Base-by-base conservation (phyloP, 2,329 filamentous ascomycete genomes). In the Cladosporium austrohemisphaericum region DNA sequence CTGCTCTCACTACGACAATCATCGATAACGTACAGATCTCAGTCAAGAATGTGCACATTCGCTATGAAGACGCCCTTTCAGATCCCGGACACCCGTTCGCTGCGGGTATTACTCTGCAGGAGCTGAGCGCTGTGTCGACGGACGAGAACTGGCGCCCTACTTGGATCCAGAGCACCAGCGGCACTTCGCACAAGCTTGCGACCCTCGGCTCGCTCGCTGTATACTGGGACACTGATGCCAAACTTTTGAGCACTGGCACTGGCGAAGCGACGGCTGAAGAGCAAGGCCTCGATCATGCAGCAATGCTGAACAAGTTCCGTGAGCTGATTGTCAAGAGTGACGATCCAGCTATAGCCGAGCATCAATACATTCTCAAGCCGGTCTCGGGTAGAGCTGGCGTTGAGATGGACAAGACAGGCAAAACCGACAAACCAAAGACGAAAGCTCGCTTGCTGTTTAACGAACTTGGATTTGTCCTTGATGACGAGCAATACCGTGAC, bases 1-100 rank as follows among this genome's bases (percentile, higher is more conserved):
- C 95, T 60, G 97, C 91, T 66, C 71, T 99, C 58, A 84, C 92
- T 40, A 95, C 92, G 29, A 95, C 95, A 60, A 95, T 99, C 63
- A 89, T 97, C 64, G 93, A 98, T 76, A 99, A 99, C 64, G 77
- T 99, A 32, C 93, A 99, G 69, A 88, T 98, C 60, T 93, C 87
- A 19, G 84, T 99, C 69, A 97, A 95, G 76, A 98, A 97, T 66
- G 95, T 99, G 52, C 93, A 99, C 68, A 81, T 98, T 56, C 88
- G 93, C 60, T 99, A 98, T 70, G 93, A 99, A 70, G 93, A 99
- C 70, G 91, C 92, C 11, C 89, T 98, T 61, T 94, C 93, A 16
- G 88, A 91, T 8, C 91, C 92, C 0, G 91, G 90, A 1, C 93
- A 98, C 66, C 92, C 94, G 0, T 98, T 98, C 61, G 89, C 93